phyloP scores from a whole-genome alignment of 176 grass and related monocot species.

The Aegilops sharonensis region DNA sequence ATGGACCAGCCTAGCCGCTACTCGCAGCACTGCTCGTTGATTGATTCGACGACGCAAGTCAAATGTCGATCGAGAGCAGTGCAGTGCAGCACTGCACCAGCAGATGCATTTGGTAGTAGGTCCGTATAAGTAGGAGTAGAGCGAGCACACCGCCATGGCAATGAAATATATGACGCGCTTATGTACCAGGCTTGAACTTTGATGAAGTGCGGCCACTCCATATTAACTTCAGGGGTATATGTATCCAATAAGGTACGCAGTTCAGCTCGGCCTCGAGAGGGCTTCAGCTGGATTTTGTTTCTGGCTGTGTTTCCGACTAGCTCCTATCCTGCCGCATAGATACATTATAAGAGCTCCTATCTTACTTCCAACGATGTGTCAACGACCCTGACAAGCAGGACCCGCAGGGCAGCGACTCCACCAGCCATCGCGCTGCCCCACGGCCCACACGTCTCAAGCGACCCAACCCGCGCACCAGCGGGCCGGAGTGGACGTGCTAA shows the following conservation, averaged over 20 bases:
- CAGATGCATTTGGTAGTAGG: not conserved
- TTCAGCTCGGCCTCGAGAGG: not conserved
- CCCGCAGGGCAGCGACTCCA: no score
- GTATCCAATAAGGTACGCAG: not conserved
- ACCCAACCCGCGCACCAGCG: no score
- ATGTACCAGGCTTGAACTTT: not conserved
- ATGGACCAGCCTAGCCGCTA: not conserved
- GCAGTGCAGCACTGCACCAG: not conserved
- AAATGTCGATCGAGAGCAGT: not conserved
- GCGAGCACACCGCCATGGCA: not conserved
- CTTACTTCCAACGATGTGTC: no score
- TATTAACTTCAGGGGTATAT: not conserved
- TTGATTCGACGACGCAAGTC: constrained; percentile 1
- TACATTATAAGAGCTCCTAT: no score
- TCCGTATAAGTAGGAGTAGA: not conserved
- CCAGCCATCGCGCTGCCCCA: no score
- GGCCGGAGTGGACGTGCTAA: no score
- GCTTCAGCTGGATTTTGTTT: not conserved
- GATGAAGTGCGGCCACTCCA: not conserved
- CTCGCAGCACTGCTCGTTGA: not conserved
- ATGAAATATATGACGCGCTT: not conserved
- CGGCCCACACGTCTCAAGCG: no score
- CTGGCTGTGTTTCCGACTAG: not conserved
- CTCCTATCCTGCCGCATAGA: no score
- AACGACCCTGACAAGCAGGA: no score